Evolutionary conservation across 2,329 filamentous ascomycete genomes (phyloP).

Genomic region (Gaeumannomyces sp.): DNA sequence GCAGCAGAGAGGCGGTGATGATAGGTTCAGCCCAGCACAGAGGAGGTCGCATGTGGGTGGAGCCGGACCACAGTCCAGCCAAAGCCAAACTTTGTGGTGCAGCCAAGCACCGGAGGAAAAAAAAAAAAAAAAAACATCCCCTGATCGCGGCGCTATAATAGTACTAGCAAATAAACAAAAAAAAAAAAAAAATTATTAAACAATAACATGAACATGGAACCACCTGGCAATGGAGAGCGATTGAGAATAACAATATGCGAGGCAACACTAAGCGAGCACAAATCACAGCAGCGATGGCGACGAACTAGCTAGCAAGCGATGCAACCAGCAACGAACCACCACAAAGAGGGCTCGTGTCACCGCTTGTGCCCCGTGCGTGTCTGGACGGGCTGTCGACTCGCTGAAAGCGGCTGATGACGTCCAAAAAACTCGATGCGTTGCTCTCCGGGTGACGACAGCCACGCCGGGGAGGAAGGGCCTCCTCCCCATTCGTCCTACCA

Average conservation of each 20-base stretch:
- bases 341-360: neutral
- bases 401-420: neutral
- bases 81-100: neutral
- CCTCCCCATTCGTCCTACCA: no score
- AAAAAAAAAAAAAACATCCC: neutral
- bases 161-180: neutral
- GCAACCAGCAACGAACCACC: neutral
- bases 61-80: neutral
- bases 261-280: neutral
- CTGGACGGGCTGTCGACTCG: no score
- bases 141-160: neutral
- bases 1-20: neutral
- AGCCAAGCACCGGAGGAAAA: neutral
- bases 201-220: neutral
- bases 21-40: neutral
- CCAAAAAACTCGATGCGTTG: neutral
- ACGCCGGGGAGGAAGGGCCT: neutral
- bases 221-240: neutral
- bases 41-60: neutral
- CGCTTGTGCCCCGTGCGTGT: neutral
- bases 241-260: neutral
- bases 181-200: neutral
- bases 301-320: no score
- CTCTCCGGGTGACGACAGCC: neutral
- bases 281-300: no score